These are phyloP conservation scores for Amanita subjunquillea DNA, from an alignment of 768 basidiomycete species.

Conservation along the genomic window DNA sequence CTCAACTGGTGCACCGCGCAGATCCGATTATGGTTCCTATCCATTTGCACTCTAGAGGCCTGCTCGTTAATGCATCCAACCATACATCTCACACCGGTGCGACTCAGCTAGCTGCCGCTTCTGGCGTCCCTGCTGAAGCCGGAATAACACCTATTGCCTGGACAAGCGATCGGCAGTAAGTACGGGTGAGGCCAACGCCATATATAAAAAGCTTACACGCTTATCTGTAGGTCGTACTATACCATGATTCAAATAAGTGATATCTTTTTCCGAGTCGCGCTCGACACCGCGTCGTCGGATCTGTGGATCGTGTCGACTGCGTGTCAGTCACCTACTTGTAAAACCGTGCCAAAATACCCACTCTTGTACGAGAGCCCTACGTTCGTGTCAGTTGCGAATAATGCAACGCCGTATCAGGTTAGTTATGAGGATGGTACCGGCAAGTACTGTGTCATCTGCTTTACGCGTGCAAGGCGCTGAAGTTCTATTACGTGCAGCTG, in stretches of 20 bases:
- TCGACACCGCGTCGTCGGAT: slow-evolving; percentile 71
- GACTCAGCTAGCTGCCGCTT: slow-evolving; percentile 7
- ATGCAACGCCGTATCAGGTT: slow-evolving; percentile 47
- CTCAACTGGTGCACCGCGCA: slow-evolving; percentile 13
- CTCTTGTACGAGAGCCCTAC: slow-evolving; percentile 56
- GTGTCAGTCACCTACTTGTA: slow-evolving; percentile 48
- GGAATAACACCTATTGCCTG: slow-evolving; percentile 36
- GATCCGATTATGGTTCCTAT: slow-evolving; percentile 21
- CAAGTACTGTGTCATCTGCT: slow-evolving; percentile 21
- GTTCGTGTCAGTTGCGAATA: slow-evolving; percentile 50
- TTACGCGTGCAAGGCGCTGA: neutral
- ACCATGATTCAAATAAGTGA: slow-evolving; percentile 47
- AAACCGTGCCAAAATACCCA: slow-evolving; percentile 58
- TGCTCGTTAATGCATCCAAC: slow-evolving; percentile 3
- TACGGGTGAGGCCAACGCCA: slow-evolving; percentile 2
- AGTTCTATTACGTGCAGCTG: slow-evolving; percentile 27
- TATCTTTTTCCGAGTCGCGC: slow-evolving; percentile 55
- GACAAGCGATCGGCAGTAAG: slow-evolving; percentile 36
- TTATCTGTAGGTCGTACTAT: slow-evolving; percentile 51
- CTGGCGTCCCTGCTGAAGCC: slow-evolving; percentile 20
- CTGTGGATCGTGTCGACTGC: slow-evolving; percentile 61
- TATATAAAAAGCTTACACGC: neutral
- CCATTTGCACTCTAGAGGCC: slow-evolving; percentile 8
- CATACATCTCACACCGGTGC: neutral
- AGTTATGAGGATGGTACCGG: slow-evolving; percentile 63